Evolutionary conservation across 768 basidiomycete genomes (phyloP), one percentile per base, ranked within the genome.

Genomic region (Hydnomerulius pinastri): DNA sequence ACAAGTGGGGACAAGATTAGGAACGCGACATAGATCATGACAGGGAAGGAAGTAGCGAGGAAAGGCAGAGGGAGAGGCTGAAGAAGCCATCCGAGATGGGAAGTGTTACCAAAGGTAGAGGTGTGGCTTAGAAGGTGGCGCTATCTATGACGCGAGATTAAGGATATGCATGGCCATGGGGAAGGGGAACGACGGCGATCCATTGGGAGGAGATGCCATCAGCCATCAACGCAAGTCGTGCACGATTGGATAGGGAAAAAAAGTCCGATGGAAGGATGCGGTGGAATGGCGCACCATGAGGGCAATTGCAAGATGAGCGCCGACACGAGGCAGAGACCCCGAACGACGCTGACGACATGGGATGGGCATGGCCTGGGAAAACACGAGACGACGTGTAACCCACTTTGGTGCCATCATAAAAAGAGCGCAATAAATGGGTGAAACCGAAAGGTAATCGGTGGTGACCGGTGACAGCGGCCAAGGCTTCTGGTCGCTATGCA

Each of bases 271-370:
- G 50, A 47, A 51, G 21, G 13, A 41, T 24, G 43, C 30, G 39
- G 39, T 21, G 20, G 44, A 53, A 56, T 50, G 52, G 53, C 55
- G 56, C 46, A 46, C 50, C 48, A 49, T 33, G 44, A 39, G 39
- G 44, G 49, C 9, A n/a, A n/a, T n/a, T n/a, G n/a, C n/a, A 35
- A 42, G 39, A 41, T 43, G 55, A 62, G 60, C 66, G 63, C 66
- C 58, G 61, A 66, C 64, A 66, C 66, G 64, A 66, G 64, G 64
- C 66, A 52, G 43, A 7, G 55, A 57, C 60, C 63, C 65, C 59
- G 32, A 28, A 6, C 0, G n/a, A 4, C 2, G 28, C 8, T 61
- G 48, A 55, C 62, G 56, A 53, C 51, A 57, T 39, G 11, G 24
- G 46, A 17, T 39, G 50, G 12, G 2, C 44, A 39, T 46, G 27